Conservation (phyloP, 2,329 filamentous ascomycete genomes). For the Chrysosporium queenslandicum region DNA sequence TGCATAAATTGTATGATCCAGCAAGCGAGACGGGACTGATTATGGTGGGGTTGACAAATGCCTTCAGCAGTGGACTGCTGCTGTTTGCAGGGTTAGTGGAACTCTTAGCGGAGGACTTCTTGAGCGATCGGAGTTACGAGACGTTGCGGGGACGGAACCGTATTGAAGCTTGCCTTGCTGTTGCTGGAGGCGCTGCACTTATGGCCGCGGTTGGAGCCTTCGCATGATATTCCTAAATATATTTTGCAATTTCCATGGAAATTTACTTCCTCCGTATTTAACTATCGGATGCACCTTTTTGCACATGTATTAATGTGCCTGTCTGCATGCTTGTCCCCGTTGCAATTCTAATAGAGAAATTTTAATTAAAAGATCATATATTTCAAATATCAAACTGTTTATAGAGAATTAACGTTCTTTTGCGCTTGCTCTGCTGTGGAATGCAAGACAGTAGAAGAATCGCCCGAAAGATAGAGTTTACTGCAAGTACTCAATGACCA, state of each 20-base stretch:
- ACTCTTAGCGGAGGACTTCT: constrained; percentile 72
- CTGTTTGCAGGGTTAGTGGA: constrained; percentile 78
- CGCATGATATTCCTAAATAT: constrained; percentile 34
- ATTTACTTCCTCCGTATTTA: not conserved
- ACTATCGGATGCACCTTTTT: not conserved
- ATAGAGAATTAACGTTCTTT: too few relatives aligned
- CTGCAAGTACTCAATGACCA: constrained; percentile 65
- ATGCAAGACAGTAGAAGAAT: not conserved
- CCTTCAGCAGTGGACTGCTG: constrained; percentile 67
- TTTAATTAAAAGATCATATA: not conserved
- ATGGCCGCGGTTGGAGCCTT: constrained; percentile 61
- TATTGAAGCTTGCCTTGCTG: constrained; percentile 52
- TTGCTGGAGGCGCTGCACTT: constrained; percentile 49
- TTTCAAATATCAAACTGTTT: not conserved
- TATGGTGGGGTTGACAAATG: constrained; percentile 81
- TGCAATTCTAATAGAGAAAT: not conserved
- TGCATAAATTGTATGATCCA: constrained; percentile 73
- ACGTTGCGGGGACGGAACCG: constrained; percentile 48
- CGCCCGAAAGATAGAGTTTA: too few relatives aligned
- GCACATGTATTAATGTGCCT: not conserved
- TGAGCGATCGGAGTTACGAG: constrained; percentile 56
- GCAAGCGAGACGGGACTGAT: constrained; percentile 63
- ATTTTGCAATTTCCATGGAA: too few relatives aligned
- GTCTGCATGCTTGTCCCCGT: not conserved
- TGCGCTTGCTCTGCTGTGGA: too few relatives aligned